Conservation (phyloP, 805 yeast species). For the Cyberlindnera lachancei region DNA sequence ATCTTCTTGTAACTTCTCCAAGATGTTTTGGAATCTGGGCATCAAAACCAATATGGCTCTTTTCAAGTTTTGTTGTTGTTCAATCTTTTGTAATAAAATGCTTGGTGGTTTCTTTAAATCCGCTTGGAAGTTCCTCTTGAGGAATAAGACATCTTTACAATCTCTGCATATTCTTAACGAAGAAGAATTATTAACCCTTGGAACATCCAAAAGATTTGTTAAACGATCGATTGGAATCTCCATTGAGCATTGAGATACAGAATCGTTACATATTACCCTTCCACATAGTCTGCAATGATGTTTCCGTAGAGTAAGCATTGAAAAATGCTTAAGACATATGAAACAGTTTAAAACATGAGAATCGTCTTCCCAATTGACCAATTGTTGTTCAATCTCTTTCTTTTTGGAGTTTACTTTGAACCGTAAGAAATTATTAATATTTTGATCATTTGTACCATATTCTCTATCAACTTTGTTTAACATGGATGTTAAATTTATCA, state of each 20-base stretch:
- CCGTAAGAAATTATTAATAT: constrained; percentile 20
- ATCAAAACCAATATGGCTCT: constrained; percentile 30
- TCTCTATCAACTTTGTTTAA: constrained; percentile 20
- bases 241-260: constrained; percentile 59
- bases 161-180: constrained; percentile 55
- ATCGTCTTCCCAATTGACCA: constrained; percentile 65
- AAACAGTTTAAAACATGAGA: constrained; percentile 43
- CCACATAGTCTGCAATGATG: constrained; percentile 96
- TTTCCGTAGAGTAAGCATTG: constrained; percentile 52
- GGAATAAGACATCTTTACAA: constrained; percentile 60
- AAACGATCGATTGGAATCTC: constrained; percentile 45
- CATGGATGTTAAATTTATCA: constrained; percentile 36
- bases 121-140: constrained; percentile 39
- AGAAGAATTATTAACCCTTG: constrained; percentile 19
- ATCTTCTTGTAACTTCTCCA: constrained; percentile 28
- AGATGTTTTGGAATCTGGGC: constrained; percentile 36
- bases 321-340: constrained; percentile 54
- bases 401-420: constrained; percentile 24
- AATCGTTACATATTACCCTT: constrained; percentile 65
- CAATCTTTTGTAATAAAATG: constrained; percentile 33
- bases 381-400: constrained; percentile 35
- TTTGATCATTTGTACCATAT: constrained; percentile 12
- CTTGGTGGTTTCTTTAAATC: constrained; percentile 31
- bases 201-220: constrained; percentile 12
- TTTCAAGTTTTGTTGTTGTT: constrained; percentile 31